Conservation (phyloP, 2,329 filamentous ascomycete genomes). For the Alternaria gaisen region DNA sequence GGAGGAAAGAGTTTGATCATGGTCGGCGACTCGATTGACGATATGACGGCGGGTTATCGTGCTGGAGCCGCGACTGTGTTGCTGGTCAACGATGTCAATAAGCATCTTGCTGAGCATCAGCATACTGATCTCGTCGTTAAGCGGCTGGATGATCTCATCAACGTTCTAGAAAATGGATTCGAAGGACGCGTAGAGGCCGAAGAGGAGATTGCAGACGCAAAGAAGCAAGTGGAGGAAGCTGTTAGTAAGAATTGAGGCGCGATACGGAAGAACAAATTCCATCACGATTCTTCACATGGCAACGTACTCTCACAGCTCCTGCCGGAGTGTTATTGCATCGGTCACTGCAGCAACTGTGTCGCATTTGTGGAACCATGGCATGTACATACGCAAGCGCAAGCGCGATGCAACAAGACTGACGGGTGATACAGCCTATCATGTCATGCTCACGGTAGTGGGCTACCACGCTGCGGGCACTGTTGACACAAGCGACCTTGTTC, state of each 20-base stretch:
- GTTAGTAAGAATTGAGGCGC: background rate
- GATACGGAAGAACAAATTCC: background rate
- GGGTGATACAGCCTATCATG: background rate
- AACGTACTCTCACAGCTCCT: background rate
- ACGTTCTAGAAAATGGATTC: slow-evolving; percentile 78
- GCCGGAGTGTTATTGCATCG: background rate
- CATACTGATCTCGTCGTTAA: slow-evolving; percentile 79
- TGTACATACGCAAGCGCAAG: background rate
- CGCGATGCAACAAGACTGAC: background rate
- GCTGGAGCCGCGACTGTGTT: slow-evolving; percentile 93
- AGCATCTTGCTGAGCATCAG: slow-evolving; percentile 71
- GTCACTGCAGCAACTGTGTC: background rate
- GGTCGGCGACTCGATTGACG: slow-evolving; percentile 77
- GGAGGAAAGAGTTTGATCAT: slow-evolving; percentile 60
- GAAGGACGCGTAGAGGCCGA: slow-evolving; percentile 57
- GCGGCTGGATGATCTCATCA: slow-evolving; percentile 76
- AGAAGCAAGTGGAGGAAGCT: slow-evolving; percentile 29
- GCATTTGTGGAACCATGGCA: background rate
- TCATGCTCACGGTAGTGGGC: background rate
- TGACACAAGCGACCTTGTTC: background rate
- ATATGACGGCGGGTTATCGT: slow-evolving; percentile 84
- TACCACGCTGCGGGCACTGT: background rate
- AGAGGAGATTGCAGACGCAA: slow-evolving; percentile 39
- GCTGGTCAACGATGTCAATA: slow-evolving; percentile 83
- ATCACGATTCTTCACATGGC: background rate